phyloP scores from a whole-genome alignment of 139 green algal genomes.

The Chlorella sp. region DNA sequence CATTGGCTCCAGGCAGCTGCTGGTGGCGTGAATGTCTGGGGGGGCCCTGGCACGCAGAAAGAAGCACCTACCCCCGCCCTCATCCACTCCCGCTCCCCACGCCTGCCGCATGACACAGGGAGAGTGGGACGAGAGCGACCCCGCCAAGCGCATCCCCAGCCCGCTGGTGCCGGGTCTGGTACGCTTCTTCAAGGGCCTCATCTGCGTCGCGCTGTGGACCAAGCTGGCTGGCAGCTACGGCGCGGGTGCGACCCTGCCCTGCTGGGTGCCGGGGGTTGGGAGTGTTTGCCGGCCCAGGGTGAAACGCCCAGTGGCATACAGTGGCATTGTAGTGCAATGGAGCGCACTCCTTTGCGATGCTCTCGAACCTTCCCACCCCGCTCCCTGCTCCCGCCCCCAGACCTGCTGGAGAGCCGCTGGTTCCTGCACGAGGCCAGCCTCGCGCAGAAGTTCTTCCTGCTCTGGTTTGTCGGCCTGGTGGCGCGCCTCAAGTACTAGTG shows the following conservation, averaged over 20 bases:
- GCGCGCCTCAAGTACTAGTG: constrained; percentile 57
- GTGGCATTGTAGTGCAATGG: no score
- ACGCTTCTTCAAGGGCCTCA: constrained; percentile 55
- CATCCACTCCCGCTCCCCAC: background rate
- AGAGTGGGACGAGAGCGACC: constrained; percentile 29
- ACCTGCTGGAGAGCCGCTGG: constrained; percentile 33
- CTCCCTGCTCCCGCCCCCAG: background rate
- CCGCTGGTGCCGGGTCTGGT: constrained; percentile 37
- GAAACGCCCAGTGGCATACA: no score
- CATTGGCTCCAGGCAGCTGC: no score
- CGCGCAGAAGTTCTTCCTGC: constrained; percentile 6
- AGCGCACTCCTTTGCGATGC: no score
- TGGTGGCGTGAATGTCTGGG: no score
- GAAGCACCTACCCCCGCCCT: no score
- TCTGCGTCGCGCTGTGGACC: constrained; percentile 53
- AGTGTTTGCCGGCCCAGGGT: no score
- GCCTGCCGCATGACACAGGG: background rate
- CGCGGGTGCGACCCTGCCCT: background rate
- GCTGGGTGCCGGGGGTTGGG: no score
- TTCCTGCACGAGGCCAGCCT: constrained; percentile 8
- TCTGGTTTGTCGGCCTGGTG: constrained; percentile 41
- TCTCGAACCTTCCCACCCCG: background rate
- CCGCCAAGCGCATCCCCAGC: constrained; percentile 29
- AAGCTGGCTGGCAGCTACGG: constrained; percentile 25
- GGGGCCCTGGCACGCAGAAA: no score